phyloP scores from a whole-genome alignment of 192 early-diverging fungal species.

The Gaertneriomyces semiglobifer region DNA sequence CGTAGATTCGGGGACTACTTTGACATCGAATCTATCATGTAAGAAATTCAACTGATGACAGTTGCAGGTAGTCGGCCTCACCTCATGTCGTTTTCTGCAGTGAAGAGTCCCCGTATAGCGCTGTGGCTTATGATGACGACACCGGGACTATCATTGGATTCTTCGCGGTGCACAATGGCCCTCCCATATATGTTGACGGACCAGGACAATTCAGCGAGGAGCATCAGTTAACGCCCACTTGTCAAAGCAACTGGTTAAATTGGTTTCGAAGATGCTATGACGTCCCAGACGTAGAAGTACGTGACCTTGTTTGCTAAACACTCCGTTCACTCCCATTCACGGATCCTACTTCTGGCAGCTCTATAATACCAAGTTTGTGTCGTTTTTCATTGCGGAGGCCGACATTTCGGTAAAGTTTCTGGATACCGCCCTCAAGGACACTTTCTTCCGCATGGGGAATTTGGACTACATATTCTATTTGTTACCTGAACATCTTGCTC shows the following conservation, averaged over 20 bases:
- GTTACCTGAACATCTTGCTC: conserved; percentile 37
- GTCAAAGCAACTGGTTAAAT: conserved; percentile 33
- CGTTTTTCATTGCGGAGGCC: conserved; percentile 39
- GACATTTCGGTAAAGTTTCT: conserved; percentile 33
- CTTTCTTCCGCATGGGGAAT: conserved; percentile 34
- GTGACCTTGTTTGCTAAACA: conserved; percentile 5
- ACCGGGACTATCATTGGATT: conserved; percentile 35
- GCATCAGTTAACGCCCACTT: conserved; percentile 3
- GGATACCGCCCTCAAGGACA: conserved; percentile 29
- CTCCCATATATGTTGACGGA: conserved; percentile 33
- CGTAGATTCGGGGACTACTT: conserved; percentile 38
- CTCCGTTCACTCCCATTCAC: not conserved
- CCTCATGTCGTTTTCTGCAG: conserved; percentile 10
- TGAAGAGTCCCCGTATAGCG: conserved; percentile 33
- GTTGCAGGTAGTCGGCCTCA: not conserved
- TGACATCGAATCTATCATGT: conserved; percentile 41
- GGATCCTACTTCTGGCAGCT: conserved; percentile 19
- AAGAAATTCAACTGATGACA: not conserved
- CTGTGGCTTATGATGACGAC: conserved; percentile 34
- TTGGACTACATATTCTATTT: conserved; percentile 43
- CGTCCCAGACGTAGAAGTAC: conserved; percentile 35
- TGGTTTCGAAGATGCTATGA: conserved; percentile 42
- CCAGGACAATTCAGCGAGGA: not conserved
- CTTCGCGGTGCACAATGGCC: conserved; percentile 36
- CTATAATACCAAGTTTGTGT: conserved; percentile 46